Evolutionary conservation across 2,329 filamentous ascomycete genomes (phyloP), one percentile per base, ranked within the genome.

Genomic region (Podosphaera xanthii): DNA sequence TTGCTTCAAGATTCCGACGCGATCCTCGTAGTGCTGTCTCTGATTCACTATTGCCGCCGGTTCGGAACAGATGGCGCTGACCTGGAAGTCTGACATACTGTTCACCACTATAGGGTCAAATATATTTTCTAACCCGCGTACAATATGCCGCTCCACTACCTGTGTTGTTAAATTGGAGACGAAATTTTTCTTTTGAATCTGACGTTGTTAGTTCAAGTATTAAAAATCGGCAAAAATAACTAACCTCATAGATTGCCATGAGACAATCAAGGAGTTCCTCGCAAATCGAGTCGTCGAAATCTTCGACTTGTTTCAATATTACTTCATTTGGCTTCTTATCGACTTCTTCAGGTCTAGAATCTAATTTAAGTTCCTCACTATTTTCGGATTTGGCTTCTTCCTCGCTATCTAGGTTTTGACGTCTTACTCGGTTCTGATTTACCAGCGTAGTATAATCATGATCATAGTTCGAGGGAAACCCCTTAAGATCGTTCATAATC

Each of bases 381-480:
- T 42, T 42, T 38, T 56, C 38, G 8, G 35, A 35, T 34, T 38
- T 40, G n/a, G 10, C 33, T 38, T 62, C 42, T 1, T 60, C n/a
- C 12, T 38, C 30, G 60, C 46, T 10, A 49, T 14, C 12, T 30
- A 2, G 22, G 40, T 38, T 60, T 60, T 59, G 60, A 42, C 61
- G 59, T 14, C 59, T 50, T 38, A 59, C 57, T 6, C 66, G 63
- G 1, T 57, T 60, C 30, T 66, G 67, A 0, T 61, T 52, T 9
- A 72, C 61, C 0, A 62, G 70, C 4, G 71, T 66, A 0, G 68
- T 69, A 49, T 67, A 72, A 49, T 70, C 69, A 42, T 71, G 68
- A 44, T 72, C 71, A 55, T 72, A 72, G 8, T 70, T 72, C 4
- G 71, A 68, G 0, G 69, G 67, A 57, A 67, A 67, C 2, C 58